Conservation (phyloP, 345 rosid species). For the Gynandropsis gynandra region DNA sequence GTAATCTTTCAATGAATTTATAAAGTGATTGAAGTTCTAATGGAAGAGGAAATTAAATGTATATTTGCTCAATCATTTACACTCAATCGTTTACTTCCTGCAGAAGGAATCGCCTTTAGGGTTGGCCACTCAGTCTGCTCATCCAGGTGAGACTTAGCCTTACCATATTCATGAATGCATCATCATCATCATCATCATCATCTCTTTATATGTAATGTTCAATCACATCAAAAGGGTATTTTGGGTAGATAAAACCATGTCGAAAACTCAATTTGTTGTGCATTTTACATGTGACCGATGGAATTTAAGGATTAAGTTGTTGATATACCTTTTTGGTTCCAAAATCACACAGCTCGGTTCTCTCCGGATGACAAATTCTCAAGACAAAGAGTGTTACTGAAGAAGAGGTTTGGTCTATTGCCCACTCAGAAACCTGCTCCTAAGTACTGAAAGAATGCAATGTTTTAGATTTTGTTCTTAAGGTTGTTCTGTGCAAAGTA, state of each 20-base stretch:
- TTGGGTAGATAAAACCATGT: too few relatives aligned
- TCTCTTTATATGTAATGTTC: too few relatives aligned
- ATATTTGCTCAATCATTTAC: not conserved
- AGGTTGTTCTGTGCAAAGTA: slow-evolving; percentile 11
- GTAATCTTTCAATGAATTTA: too few relatives aligned
- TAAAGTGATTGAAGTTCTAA: too few relatives aligned
- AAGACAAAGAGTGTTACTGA: slow-evolving; percentile 55
- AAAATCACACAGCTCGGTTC: slow-evolving; percentile 54
- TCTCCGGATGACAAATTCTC: slow-evolving; percentile 86
- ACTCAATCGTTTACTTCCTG: slow-evolving; percentile 6
- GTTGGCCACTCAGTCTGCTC: slow-evolving; percentile 70
- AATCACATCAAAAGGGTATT: too few relatives aligned
- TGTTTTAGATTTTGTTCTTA: not conserved
- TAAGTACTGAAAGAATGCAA: slow-evolving; percentile 41
- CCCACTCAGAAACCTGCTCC: slow-evolving; percentile 58
- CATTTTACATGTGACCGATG: too few relatives aligned
- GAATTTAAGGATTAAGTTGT: too few relatives aligned
- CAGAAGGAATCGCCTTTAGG: slow-evolving; percentile 82
- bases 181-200: too few relatives aligned
- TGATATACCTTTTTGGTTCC: too few relatives aligned
- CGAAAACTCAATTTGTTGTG: too few relatives aligned
- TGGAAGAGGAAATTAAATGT: too few relatives aligned
- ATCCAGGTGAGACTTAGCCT: slow-evolving; percentile 51
- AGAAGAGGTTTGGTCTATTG: slow-evolving; percentile 2
- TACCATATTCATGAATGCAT: not conserved